These are phyloP conservation scores for Tuber aestivum DNA, from an alignment of 495 filamentous ascomycete species.

Conservation along the genomic window DNA sequence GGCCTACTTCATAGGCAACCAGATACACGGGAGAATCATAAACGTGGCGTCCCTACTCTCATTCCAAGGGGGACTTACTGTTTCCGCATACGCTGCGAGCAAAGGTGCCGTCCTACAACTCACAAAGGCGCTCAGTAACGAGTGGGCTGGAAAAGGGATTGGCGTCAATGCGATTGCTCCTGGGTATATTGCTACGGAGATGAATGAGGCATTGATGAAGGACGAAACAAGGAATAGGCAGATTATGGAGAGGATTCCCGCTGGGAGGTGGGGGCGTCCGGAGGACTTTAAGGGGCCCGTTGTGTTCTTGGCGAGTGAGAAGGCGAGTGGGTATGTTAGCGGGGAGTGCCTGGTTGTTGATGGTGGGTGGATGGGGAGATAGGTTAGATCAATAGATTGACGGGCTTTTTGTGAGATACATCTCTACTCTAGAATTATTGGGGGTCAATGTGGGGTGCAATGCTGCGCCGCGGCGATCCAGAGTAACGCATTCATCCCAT, in stretches of 20 bases:
- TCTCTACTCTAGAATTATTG: background rate
- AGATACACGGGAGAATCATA: constrained; percentile 65
- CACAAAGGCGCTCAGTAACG: constrained; percentile 81
- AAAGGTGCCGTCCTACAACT: constrained; percentile 83
- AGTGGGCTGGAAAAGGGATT: constrained; percentile 74
- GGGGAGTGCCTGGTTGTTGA: constrained; percentile 78
- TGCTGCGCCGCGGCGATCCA: background rate
- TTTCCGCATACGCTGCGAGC: constrained; percentile 83
- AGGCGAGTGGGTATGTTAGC: constrained; percentile 71
- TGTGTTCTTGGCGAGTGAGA: constrained; percentile 66
- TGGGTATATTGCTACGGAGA: constrained; percentile 72
- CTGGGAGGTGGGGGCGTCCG: constrained; percentile 75
- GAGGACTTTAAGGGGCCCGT: constrained; percentile 85
- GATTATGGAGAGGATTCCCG: constrained; percentile 78
- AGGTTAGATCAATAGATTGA: constrained; percentile 13
- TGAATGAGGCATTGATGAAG: constrained; percentile 78
- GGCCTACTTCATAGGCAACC: constrained; percentile 68
- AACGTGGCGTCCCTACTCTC: constrained; percentile 79
- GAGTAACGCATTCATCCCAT: background rate
- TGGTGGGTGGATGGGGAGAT: constrained; percentile 92
- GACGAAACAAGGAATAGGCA: constrained; percentile 62
- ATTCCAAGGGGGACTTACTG: constrained; percentile 87
- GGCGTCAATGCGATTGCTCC: constrained; percentile 76
- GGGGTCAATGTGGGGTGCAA: background rate
- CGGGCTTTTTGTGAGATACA: background rate